Evolutionary conservation across 2,329 filamentous ascomycete genomes (phyloP).

Genomic region (Hypoxylon rubiginosum): DNA sequence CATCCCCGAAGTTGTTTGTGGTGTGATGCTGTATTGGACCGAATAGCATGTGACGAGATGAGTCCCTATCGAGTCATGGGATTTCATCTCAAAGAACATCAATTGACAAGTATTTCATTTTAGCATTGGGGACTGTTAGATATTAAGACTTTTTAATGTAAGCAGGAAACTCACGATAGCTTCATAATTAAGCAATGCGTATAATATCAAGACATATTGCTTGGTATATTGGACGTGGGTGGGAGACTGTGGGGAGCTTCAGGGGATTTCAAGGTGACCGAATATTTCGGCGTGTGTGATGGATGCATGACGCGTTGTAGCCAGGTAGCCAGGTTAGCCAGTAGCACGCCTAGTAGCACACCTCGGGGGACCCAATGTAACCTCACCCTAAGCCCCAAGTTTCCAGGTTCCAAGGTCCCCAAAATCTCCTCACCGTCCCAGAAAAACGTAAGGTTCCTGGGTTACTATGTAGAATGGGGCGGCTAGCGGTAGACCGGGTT

Average conservation of each 20-base stretch:
- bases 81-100: background rate
- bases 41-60: constrained; percentile 23
- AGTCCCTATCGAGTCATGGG: background rate
- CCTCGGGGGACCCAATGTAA: constrained; percentile 28
- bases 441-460: constrained; percentile 25
- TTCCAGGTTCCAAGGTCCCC: background rate
- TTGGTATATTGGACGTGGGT: background rate
- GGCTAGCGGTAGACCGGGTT: constrained; percentile 19
- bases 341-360: too few relatives aligned
- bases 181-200: constrained; percentile 15
- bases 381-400: constrained; percentile 7
- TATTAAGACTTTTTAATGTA: background rate
- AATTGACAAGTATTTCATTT: background rate
- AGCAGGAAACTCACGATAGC: constrained; percentile 21
- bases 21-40: constrained; percentile 32
- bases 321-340: too few relatives aligned
- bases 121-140: background rate
- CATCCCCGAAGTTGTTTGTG: constrained; percentile 29
- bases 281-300: constrained; percentile 10
- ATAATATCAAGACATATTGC: constrained; percentile 13
- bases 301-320: constrained; percentile 32
- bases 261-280: too few relatives aligned
- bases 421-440: constrained; percentile 20
- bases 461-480: constrained; percentile 6
- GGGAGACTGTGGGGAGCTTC: constrained; percentile 26